A percentile compares a stretch with the other conserved stretches of the same genome.
These are phyloP conservation scores for Leccinum longicurvipes DNA, from an alignment of 768 basidiomycete genomes.

Conservation along the genomic window DNA sequence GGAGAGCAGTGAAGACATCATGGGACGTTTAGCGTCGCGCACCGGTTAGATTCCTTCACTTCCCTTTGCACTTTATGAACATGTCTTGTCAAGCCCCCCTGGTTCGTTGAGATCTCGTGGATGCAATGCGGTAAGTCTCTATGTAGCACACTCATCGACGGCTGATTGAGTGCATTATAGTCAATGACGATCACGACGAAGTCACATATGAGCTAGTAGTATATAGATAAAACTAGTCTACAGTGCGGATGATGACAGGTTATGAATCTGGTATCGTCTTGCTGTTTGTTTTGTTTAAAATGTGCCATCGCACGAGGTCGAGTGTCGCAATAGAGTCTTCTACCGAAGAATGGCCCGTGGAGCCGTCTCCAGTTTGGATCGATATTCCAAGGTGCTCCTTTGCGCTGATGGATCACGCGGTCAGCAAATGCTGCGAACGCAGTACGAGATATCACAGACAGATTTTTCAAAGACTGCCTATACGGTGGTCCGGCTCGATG, in stretches of 20 bases:
- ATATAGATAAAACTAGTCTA: slow-evolving; percentile 1
- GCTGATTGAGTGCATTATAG: neutral
- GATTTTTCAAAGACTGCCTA: slow-evolving; percentile 72
- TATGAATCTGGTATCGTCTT: slow-evolving; percentile 16
- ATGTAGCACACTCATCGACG: neutral
- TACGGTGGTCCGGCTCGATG: slow-evolving; percentile 77
- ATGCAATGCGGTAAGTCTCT: neutral
- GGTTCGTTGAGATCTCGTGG: slow-evolving; percentile 19
- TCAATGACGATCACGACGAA: neutral
- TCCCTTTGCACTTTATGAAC: slow-evolving; percentile 10
- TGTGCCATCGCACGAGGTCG: slow-evolving; percentile 81
- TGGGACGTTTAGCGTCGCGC: slow-evolving; percentile 73
- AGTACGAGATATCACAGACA: slow-evolving; percentile 46
- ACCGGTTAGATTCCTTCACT: slow-evolving; percentile 48
- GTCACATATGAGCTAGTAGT: neutral
- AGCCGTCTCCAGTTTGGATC: slow-evolving; percentile 78
- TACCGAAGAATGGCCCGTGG: slow-evolving; percentile 81
- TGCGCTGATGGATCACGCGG: slow-evolving; percentile 44
- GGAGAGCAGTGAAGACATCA: slow-evolving; percentile 77
- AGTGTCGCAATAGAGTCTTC: slow-evolving; percentile 90
- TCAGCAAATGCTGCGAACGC: slow-evolving; percentile 6
- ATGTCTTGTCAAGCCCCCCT: slow-evolving; percentile 26
- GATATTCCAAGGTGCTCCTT: slow-evolving; percentile 76
- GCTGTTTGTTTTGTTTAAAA: slow-evolving; percentile 55
- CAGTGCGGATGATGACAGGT: neutral